Evolutionary conservation across 345 rosid species (phyloP).

Genomic region (Boechera retrofracta): DNA sequence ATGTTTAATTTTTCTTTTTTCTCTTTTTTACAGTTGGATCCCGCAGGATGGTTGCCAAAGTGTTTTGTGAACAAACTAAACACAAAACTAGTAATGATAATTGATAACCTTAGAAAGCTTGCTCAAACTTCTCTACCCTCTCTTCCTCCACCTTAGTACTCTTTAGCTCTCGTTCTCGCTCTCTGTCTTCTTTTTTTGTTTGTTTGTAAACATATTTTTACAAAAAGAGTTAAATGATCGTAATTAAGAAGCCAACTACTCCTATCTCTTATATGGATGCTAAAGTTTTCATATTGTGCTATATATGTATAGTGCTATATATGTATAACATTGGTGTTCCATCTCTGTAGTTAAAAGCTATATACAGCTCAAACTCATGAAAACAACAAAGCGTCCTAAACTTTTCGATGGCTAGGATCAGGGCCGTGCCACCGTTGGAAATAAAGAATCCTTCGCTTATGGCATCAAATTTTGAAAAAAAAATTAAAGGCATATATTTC

Average conservation of each 20-base stretch:
- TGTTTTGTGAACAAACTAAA: constrained; percentile 76
- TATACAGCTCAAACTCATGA: too few relatives aligned
- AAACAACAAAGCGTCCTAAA: too few relatives aligned
- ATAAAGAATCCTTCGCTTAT: too few relatives aligned
- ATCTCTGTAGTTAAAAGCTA: too few relatives aligned
- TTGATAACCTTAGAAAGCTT: constrained; percentile 70
- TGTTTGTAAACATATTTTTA: neutral
- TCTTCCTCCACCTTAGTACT: neutral
- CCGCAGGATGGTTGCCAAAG: constrained; percentile 90
- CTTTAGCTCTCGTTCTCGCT: neutral
- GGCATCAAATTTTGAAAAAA: too few relatives aligned
- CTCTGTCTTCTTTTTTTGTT: neutral
- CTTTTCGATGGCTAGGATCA: too few relatives aligned
- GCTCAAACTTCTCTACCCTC: constrained; percentile 41
- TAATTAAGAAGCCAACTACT: neutral
- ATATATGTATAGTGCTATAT: too few relatives aligned
- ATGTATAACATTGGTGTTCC: too few relatives aligned
- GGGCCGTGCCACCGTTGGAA: too few relatives aligned
- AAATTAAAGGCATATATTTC: too few relatives aligned
- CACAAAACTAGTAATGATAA: constrained; percentile 79
- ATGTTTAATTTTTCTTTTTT: too few relatives aligned
- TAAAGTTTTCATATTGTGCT: too few relatives aligned
- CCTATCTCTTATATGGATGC: neutral
- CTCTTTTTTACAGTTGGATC: constrained; percentile 62
- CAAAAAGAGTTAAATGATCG: neutral